Percentiles rank a stretch among this genome's conserved stretches.
Conservation (phyloP, 2,329 filamentous ascomycete genomes). For the Helicocarpus griseus region DNA sequence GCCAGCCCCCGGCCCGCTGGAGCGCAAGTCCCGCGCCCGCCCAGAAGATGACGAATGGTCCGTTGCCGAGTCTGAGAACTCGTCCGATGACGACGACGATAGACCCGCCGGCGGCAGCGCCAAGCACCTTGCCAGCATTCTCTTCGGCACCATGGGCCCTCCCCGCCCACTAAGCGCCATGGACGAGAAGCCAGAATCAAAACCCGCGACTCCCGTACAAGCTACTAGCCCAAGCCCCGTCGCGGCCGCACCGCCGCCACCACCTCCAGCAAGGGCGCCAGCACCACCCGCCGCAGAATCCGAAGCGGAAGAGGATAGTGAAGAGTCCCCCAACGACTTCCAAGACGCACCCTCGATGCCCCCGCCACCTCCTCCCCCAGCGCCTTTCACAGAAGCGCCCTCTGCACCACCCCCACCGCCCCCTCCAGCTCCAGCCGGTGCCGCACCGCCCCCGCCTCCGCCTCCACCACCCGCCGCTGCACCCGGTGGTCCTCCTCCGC, state of each 20-base stretch:
- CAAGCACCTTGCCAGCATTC: constrained; percentile 83
- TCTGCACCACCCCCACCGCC: constrained; percentile 24
- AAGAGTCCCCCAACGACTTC: constrained; percentile 18
- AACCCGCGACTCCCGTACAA: constrained; percentile 37
- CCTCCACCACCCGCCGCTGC: constrained; percentile 30
- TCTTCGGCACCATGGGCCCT: constrained; percentile 95
- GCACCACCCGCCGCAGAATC: constrained; percentile 21
- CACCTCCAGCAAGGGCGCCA: constrained; percentile 30
- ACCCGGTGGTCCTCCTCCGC: constrained; percentile 24
- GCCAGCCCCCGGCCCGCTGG: constrained; percentile 31
- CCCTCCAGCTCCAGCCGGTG: constrained; percentile 18
- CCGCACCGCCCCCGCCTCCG: constrained; percentile 30
- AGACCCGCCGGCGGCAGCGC: constrained; percentile 72
- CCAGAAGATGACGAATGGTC: constrained; percentile 71
- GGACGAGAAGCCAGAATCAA: constrained; percentile 53
- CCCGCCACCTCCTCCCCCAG: constrained; percentile 31
- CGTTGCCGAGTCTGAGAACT: constrained; percentile 65
- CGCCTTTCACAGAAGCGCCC: constrained; percentile 21
- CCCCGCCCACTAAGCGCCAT: constrained; percentile 78
- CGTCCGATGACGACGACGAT: constrained; percentile 63
- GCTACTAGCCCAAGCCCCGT: constrained; percentile 27
- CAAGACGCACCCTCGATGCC: constrained; percentile 35
- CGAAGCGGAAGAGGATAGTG: constrained; percentile 31
- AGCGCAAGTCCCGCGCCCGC: constrained; percentile 43
- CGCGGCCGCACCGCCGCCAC: constrained; percentile 39